Evolutionary conservation across 768 basidiomycete species (phyloP).

Genomic region (Trametes meyenii): DNA sequence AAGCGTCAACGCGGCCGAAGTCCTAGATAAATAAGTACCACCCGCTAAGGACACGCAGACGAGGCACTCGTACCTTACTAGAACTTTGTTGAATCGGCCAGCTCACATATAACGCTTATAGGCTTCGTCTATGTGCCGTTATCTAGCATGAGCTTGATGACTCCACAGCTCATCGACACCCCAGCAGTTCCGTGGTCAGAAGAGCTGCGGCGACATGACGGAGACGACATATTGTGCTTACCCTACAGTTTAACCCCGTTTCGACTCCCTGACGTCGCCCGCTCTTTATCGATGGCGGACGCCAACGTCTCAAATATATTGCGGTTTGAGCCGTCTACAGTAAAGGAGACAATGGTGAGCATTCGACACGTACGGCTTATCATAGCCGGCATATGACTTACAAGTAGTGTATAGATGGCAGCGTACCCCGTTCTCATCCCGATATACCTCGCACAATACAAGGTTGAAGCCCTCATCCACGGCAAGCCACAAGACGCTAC

Average conservation of each 20-base stretch:
- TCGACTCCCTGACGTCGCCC: constrained; percentile 43
- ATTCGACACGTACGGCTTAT: background rate
- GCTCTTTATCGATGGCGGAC: constrained; percentile 39
- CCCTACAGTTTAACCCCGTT: constrained; percentile 62
- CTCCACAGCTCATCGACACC: constrained; percentile 28
- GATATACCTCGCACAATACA: constrained; percentile 59
- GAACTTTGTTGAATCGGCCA: too few relatives aligned
- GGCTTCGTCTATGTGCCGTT: constrained; percentile 50
- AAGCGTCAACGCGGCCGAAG: too few relatives aligned
- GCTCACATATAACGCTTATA: constrained; percentile 22
- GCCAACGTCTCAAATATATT: constrained; percentile 42
- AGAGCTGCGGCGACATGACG: constrained; percentile 51
- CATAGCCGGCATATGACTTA: background rate
- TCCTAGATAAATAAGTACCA: too few relatives aligned
- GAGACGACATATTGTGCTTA: constrained; percentile 53
- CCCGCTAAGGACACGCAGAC: too few relatives aligned
- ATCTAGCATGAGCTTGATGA: constrained; percentile 45
- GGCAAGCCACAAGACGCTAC: background rate
- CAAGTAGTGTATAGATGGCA: constrained; percentile 44
- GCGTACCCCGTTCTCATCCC: constrained; percentile 69
- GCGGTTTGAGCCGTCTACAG: constrained; percentile 45
- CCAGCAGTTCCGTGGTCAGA: constrained; percentile 51
- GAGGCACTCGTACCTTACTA: too few relatives aligned
- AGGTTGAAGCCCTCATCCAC: constrained; percentile 27
- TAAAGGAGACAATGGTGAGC: constrained; percentile 50